phyloP scores from a whole-genome alignment of 2,329 filamentous ascomycete genomes.

The Fusarium nanum region DNA sequence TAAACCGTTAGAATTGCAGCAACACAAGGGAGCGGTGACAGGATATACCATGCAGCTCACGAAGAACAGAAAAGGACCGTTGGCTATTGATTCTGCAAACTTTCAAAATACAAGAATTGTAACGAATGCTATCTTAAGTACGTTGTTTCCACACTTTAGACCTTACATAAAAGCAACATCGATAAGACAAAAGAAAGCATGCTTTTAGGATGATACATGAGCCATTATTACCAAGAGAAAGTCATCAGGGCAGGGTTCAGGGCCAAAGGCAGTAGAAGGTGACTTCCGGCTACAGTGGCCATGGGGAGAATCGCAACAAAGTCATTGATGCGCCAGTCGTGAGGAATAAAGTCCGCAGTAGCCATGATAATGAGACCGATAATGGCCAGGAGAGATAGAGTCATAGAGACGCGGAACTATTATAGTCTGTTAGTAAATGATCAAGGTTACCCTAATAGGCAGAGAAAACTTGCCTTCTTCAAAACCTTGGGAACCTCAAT shows the following conservation, averaged over 20 bases:
- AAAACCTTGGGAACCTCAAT: constrained; percentile 84
- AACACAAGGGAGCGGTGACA: not conserved
- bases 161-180: not conserved
- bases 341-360: constrained; percentile 71
- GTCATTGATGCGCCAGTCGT: constrained; percentile 74
- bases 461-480: constrained; percentile 72
- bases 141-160: constrained; percentile 18
- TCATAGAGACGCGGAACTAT: constrained; percentile 78
- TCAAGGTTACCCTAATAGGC: constrained; percentile 46
- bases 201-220: constrained; percentile 8
- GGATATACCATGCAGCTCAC: not conserved
- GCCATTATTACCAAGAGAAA: constrained; percentile 71
- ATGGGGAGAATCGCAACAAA: constrained; percentile 83
- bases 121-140: constrained; percentile 26
- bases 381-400: constrained; percentile 69
- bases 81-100: not conserved
- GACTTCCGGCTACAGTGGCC: constrained; percentile 75
- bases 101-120: not conserved
- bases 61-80: not conserved
- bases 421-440: constrained; percentile 31
- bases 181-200: constrained; percentile 5
- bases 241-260: constrained; percentile 85
- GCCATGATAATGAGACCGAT: constrained; percentile 73
- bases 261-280: constrained; percentile 77
- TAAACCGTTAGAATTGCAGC: not conserved